These are phyloP conservation scores for Linanthus parryae DNA, from an alignment of 148 eudicot genomes.

Conservation along the genomic window DNA sequence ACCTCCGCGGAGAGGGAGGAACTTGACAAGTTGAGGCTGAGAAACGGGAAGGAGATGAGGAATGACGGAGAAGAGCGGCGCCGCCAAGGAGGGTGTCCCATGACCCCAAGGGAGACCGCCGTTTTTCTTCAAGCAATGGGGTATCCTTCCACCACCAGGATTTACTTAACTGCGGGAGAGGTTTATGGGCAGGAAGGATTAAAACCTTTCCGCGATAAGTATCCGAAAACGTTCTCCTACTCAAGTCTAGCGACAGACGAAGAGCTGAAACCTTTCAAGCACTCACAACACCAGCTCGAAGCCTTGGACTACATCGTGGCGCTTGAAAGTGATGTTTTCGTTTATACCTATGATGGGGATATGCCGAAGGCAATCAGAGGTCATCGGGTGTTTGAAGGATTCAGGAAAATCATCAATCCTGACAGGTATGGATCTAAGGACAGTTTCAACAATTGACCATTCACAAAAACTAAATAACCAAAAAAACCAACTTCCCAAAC, in stretches of 20 bases:
- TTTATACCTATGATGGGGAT: constrained; percentile 53
- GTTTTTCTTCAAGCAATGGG: constrained; percentile 56
- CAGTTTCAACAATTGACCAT: too few species aligned
- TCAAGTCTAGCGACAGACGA: constrained; percentile 33
- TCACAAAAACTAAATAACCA: too few species aligned
- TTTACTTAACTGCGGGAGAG: constrained; percentile 58
- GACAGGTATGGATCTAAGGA: constrained; percentile 24
- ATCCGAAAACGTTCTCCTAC: constrained; percentile 32
- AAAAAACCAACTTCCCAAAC: too few species aligned
- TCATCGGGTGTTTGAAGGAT: constrained; percentile 49
- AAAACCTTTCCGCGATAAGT: constrained; percentile 22
- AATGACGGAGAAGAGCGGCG: constrained; percentile 32
- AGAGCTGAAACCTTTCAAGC: constrained; percentile 38
- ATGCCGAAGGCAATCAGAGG: constrained; percentile 67
- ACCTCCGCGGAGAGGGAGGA: constrained; percentile 32
- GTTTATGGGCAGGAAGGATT: constrained; percentile 40
- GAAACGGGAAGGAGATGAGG: constrained; percentile 52
- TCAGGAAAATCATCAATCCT: constrained; percentile 50
- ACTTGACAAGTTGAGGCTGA: constrained; percentile 31
- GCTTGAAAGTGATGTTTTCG: constrained; percentile 43
- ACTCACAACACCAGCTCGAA: constrained; percentile 42
- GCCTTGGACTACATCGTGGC: constrained; percentile 55
- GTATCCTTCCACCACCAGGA: constrained; percentile 32
- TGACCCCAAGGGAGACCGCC: constrained; percentile 58
- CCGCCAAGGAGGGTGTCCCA: constrained; percentile 44